These are phyloP conservation scores for Trametes cubensis DNA, from an alignment of 768 basidiomycete genomes.

Conservation along the genomic window DNA sequence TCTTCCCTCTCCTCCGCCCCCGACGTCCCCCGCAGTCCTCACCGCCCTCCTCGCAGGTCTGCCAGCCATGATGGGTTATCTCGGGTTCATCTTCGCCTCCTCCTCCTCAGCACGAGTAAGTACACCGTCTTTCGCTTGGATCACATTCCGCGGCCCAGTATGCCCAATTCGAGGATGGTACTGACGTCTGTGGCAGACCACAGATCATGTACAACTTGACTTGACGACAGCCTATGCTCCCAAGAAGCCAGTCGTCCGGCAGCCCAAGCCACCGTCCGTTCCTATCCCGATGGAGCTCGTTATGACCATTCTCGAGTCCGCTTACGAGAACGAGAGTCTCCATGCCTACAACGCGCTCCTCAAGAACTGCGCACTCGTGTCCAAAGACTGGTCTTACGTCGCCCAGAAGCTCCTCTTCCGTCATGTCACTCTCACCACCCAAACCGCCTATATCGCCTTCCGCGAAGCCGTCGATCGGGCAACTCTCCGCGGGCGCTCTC, in stretches of 20 bases:
- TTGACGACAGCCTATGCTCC: slow-evolving; percentile 35
- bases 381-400: slow-evolving; percentile 63
- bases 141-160: no score
- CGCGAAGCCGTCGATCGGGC: slow-evolving; percentile 49
- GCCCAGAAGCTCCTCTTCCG: slow-evolving; percentile 69
- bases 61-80: slow-evolving; percentile 20
- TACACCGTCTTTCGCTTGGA: neutral
- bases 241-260: slow-evolving; percentile 25
- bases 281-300: slow-evolving; percentile 65
- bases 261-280: slow-evolving; percentile 24
- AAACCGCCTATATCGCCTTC: slow-evolving; percentile 58
- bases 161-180: neutral
- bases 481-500: slow-evolving; percentile 49
- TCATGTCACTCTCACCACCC: slow-evolving; percentile 55
- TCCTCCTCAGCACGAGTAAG: slow-evolving; percentile 7
- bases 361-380: slow-evolving; percentile 61
- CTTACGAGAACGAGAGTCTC: slow-evolving; percentile 44
- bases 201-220: slow-evolving; percentile 26
- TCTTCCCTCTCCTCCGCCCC: slow-evolving; percentile 9
- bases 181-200: neutral
- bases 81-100: slow-evolving; percentile 20
- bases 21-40: slow-evolving; percentile 14
- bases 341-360: slow-evolving; percentile 47
- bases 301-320: slow-evolving; percentile 62
- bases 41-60: neutral